A percentile compares a stretch with the other conserved stretches of the same genome.
These are phyloP conservation scores for Aspergillus aculeatus DNA, from an alignment of 2,329 filamentous ascomycete species.

Conservation along the genomic window DNA sequence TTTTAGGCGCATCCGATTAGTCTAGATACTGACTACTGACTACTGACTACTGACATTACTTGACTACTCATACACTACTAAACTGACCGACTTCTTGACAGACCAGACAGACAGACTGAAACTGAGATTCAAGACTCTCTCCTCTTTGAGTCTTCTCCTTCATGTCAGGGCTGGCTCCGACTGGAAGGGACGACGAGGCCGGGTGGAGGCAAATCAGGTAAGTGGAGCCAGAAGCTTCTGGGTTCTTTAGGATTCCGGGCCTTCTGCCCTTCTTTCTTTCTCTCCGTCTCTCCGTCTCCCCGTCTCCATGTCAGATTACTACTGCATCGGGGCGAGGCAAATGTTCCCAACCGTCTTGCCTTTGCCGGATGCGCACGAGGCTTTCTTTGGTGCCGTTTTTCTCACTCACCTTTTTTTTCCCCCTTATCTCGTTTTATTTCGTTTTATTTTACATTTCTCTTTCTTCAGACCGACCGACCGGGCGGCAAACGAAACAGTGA, in stretches of 20 bases:
- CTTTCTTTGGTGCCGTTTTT: background rate
- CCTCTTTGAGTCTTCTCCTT: background rate
- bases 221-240: slow-evolving; percentile 6
- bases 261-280: background rate
- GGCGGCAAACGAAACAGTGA: background rate
- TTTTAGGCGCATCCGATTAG: background rate
- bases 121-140: background rate
- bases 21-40: background rate
- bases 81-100: too few relatives aligned
- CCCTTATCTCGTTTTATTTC: background rate
- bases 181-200: background rate
- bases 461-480: background rate
- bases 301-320: background rate
- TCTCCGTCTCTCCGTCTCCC: background rate
- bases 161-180: background rate
- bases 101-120: too few relatives aligned
- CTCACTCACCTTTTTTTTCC: background rate
- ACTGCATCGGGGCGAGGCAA: background rate
- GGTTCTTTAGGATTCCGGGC: background rate
- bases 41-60: background rate
- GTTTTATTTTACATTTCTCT: background rate
- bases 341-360: background rate
- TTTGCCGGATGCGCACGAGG: slow-evolving; percentile 10
- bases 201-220: slow-evolving; percentile 8
- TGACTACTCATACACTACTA: too few relatives aligned